Evolutionary conservation across 352 stramenopile genomes (phyloP), one percentile per base, ranked within the genome.

Genomic region (Phytopythium litorale): DNA sequence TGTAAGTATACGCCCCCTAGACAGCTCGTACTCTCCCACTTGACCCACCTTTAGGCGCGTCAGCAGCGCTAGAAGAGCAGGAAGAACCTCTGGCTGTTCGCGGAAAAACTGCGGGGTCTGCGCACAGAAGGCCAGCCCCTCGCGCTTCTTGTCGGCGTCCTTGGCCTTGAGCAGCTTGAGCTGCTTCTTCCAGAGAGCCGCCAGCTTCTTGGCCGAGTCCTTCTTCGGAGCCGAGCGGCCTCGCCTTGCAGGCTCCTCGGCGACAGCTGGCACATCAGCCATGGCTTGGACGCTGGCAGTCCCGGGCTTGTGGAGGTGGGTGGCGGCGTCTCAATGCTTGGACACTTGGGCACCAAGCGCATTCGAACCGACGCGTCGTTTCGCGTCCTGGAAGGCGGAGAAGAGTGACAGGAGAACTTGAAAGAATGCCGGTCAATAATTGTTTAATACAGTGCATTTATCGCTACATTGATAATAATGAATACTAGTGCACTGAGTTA

Each of bases 121-220:
- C 4, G 63, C 67, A 30, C 79, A 89, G 58, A 81, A 88, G 19
- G 58, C 68, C 13, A 86, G 56, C 0, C 71, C 80, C n/a, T 88
- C 79, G 13, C 76, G 68, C 37, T 89, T 92, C 65, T 87, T 92
- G 51, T 42, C 70, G 0, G 66, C 40, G 58, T 92, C 80, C 72
- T 88, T 92, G n/a, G 73, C 60, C 55, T 89, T 90, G 19, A 92
- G 66, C 35, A 75, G 73, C 61, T 88, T 89, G 58, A 65, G 43
- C 43, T 84, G 77, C 57, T 79, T 88, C 40, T 87, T 92, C 66
- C 70, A 76, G 25, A 75, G 54, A 57, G 66, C 63, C 18, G 61
- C 52, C 32, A 64, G 59, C 58, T 85, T 81, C 56, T 81, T 83
- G 53, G 40, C 54, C 30, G 51, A 23, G 18, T 42, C 51, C 51